Evolutionary conservation across 2,329 filamentous ascomycete genomes (phyloP).

Genomic region (Pseudomassariella vexata): DNA sequence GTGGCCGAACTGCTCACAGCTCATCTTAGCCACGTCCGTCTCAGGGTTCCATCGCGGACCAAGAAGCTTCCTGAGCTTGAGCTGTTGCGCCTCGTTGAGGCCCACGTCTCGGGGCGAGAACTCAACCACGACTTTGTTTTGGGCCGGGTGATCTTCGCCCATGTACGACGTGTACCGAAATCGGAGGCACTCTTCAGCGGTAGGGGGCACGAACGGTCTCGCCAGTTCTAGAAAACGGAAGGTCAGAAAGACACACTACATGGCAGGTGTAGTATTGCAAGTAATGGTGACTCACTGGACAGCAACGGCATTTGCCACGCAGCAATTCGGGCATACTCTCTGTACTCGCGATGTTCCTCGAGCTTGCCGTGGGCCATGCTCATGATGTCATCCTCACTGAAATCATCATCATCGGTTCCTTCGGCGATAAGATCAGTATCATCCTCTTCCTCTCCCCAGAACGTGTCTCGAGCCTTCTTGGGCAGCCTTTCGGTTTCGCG

Average conservation of each 20-base stretch:
- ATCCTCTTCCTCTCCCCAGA: conserved; percentile 23
- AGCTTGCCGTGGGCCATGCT: conserved; percentile 79
- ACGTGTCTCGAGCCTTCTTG: conserved; percentile 3
- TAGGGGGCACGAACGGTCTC: conserved; percentile 72
- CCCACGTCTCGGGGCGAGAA: conserved; percentile 71
- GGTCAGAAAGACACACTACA: too few relatives aligned
- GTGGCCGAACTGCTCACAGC: conserved; percentile 80
- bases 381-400: conserved; percentile 78
- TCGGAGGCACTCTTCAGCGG: conserved; percentile 64
- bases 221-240: conserved; percentile 58
- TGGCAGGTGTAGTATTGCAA: too few relatives aligned
- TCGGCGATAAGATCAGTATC: conserved; percentile 20
- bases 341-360: conserved; percentile 79
- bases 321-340: conserved; percentile 80
- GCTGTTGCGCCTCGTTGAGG: conserved; percentile 60
- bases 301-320: conserved; percentile 96
- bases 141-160: conserved; percentile 86
- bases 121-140: conserved; percentile 90
- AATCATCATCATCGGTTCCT: conserved; percentile 41
- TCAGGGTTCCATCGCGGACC: conserved; percentile 84
- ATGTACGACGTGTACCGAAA: conserved; percentile 98
- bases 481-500: conserved; percentile 17
- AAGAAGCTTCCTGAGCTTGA: conserved; percentile 82
- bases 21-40: conserved; percentile 79
- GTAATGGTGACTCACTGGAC: conserved; percentile 66